phyloP scores from a whole-genome alignment of 805 yeast genomes.

The Lipomyces kockii region DNA sequence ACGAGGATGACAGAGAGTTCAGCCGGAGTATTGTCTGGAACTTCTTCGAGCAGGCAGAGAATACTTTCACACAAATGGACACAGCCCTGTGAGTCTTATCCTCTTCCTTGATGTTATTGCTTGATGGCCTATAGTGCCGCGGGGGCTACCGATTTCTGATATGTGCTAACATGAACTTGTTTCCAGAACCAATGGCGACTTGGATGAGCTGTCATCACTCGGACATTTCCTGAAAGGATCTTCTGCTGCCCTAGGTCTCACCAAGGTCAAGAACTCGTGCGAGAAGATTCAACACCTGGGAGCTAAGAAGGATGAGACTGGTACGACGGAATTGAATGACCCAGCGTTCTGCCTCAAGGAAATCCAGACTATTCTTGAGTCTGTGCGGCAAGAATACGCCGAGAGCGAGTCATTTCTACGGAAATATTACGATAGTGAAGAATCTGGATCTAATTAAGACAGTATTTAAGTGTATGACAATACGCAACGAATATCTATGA shows the following conservation, averaged over 20 bases:
- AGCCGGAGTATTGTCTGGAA: constrained; percentile 76
- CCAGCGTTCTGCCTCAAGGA: constrained; percentile 45
- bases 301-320: constrained; percentile 50
- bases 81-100: constrained; percentile 48
- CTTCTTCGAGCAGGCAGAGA: constrained; percentile 85
- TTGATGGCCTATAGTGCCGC: background rate
- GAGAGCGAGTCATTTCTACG: constrained; percentile 43
- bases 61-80: constrained; percentile 76
- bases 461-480: background rate
- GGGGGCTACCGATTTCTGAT: background rate
- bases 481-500: background rate
- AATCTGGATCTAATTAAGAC: background rate
- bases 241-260: constrained; percentile 90
- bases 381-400: constrained; percentile 46
- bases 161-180: background rate
- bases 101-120: background rate
- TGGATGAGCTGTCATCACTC: constrained; percentile 66
- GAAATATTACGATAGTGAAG: constrained; percentile 39
- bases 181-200: constrained; percentile 39
- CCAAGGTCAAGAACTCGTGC: constrained; percentile 81
- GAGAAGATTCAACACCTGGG: constrained; percentile 94
- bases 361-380: constrained; percentile 40
- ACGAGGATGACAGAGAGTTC: constrained; percentile 70
- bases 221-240: constrained; percentile 97
- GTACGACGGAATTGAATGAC: constrained; percentile 43